A percentile compares a stretch with the other conserved stretches of the same genome.
These are phyloP conservation scores for Acer negundo DNA, from an alignment of 345 rosid genomes.

Conservation along the genomic window DNA sequence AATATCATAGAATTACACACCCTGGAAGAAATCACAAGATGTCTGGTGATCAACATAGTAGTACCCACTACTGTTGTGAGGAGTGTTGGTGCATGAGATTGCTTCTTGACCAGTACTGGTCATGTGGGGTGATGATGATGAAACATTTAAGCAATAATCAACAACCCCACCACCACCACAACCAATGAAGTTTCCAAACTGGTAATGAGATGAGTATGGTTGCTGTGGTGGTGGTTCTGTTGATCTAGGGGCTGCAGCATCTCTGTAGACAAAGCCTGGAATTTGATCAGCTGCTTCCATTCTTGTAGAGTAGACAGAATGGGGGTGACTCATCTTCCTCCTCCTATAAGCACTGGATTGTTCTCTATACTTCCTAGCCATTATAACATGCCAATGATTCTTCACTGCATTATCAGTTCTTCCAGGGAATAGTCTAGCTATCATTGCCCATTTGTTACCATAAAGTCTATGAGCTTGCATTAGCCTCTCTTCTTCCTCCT, in stretches of 20 bases:
- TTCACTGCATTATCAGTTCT: constrained; percentile 98
- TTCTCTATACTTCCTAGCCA: constrained; percentile 95
- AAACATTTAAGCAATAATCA: constrained; percentile 24
- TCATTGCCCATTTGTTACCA: constrained; percentile 99
- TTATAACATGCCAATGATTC: constrained; percentile 98
- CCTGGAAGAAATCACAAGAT: constrained; percentile 39
- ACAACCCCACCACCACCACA: constrained; percentile 19
- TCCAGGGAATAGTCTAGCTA: constrained; percentile 94
- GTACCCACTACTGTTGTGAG: constrained; percentile 21
- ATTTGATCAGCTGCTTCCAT: constrained; percentile 25
- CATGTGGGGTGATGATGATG: constrained; percentile 19
- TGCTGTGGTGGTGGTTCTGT: constrained; percentile 22
- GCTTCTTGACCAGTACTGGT: constrained; percentile 23
- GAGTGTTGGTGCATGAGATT: constrained; percentile 19
- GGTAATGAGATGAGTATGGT: constrained; percentile 21
- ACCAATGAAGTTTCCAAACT: constrained; percentile 33
- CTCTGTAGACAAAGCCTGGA: constrained; percentile 32
- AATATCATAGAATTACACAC: constrained; percentile 19
- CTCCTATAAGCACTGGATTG: constrained; percentile 80
- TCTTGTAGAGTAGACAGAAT: constrained; percentile 30
- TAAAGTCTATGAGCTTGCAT: constrained; percentile 93
- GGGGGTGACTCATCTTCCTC: constrained; percentile 47
- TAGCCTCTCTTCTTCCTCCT: constrained; percentile 95
- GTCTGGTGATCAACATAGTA: constrained; percentile 29
- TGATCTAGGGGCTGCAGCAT: constrained; percentile 20